Evolutionary conservation across 2,329 filamentous ascomycete species (phyloP).

Genomic region (Diplodia corticola): DNA sequence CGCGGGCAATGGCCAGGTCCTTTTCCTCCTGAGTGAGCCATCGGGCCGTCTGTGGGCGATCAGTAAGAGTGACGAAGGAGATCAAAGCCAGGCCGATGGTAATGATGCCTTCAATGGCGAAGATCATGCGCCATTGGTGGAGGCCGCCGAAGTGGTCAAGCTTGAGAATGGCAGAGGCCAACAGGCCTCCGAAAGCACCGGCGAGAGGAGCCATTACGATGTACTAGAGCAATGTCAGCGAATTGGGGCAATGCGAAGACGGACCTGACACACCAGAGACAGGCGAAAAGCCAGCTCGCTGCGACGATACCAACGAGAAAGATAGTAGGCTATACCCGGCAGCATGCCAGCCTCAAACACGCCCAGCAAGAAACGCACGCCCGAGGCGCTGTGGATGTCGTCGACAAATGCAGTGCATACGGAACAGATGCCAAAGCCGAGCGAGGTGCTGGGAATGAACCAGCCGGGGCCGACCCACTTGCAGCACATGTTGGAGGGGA

Average conservation of each 20-base stretch:
- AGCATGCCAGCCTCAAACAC: conserved; percentile 73
- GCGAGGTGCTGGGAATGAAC: conserved; percentile 53
- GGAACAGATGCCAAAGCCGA: conserved; percentile 63
- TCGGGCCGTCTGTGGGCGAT: conserved; percentile 65
- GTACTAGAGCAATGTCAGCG: conserved; percentile 43
- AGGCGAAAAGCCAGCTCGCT: conserved; percentile 68
- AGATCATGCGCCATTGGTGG: conserved; percentile 68
- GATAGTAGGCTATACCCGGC: conserved; percentile 72
- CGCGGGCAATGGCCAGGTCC: conserved; percentile 63
- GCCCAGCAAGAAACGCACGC: conserved; percentile 64
- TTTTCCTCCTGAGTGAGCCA: conserved; percentile 69
- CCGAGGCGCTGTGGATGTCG: conserved; percentile 53
- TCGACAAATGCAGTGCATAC: conserved; percentile 67
- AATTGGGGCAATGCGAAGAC: too few species aligned
- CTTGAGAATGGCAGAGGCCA: conserved; percentile 62
- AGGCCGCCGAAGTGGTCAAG: conserved; percentile 60
- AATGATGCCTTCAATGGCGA: conserved; percentile 69
- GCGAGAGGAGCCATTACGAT: conserved; percentile 70
- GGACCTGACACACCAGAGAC: conserved; percentile 44
- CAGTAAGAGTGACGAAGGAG: conserved; percentile 65
- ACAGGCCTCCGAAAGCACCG: conserved; percentile 69
- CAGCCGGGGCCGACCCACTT: conserved; percentile 72
- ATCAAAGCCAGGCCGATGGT: conserved; percentile 60
- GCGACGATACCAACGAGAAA: conserved; percentile 70
- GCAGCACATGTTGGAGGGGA: conserved; percentile 67